phyloP scores from a whole-genome alignment of 2,329 filamentous ascomycete species.

The Akanthomyces dipterigenus region DNA sequence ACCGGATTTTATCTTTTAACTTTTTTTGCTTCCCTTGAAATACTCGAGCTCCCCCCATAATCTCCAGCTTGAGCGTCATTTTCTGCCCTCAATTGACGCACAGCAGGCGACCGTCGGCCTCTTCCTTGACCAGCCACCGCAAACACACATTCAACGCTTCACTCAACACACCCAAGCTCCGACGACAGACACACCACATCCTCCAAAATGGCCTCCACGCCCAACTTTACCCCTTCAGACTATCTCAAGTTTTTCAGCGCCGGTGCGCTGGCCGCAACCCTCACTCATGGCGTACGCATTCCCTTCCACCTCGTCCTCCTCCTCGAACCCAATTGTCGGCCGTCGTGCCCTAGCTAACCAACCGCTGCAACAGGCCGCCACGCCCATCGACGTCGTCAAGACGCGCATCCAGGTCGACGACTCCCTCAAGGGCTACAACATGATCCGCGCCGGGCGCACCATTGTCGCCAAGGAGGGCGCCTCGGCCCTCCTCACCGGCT shows the following conservation, averaged over 20 bases:
- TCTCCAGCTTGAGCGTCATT: background rate
- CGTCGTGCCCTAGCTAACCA: background rate
- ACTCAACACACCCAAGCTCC: background rate
- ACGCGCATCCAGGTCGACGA: constrained; percentile 88
- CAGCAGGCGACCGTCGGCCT: background rate
- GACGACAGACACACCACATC: background rate
- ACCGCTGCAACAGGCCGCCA: constrained; percentile 35
- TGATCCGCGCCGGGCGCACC: constrained; percentile 71
- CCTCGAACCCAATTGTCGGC: background rate
- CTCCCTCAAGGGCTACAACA: constrained; percentile 73
- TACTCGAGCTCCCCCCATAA: background rate
- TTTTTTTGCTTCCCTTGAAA: background rate
- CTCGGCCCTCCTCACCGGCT: constrained; percentile 72
- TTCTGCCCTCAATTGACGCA: background rate
- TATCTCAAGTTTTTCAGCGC: constrained; percentile 49
- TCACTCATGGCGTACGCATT: constrained; percentile 41
- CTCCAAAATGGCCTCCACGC: constrained; percentile 24
- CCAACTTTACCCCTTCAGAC: constrained; percentile 34
- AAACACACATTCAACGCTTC: background rate
- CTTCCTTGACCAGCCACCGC: background rate
- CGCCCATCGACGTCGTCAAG: constrained; percentile 67
- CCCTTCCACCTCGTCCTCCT: background rate
- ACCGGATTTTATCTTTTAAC: background rate
- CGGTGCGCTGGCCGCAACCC: constrained; percentile 44
- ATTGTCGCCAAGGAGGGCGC: constrained; percentile 76